Evolutionary conservation across 768 basidiomycete genomes (phyloP).

Genomic region (Lactarius indigo): DNA sequence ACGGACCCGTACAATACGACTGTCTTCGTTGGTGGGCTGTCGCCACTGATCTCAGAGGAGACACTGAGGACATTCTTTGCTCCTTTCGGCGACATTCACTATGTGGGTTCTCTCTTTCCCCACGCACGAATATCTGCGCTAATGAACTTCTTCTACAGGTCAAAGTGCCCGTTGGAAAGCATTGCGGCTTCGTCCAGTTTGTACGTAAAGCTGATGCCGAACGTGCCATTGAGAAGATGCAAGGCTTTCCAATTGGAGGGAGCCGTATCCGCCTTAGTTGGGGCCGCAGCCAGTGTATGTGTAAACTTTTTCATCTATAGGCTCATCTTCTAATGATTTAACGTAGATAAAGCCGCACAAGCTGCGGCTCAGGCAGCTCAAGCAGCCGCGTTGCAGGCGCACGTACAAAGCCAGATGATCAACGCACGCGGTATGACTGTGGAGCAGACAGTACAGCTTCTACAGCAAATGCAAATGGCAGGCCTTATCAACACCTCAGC

Average conservation of each 20-base stretch:
- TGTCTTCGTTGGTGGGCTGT: constrained; percentile 89
- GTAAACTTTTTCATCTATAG: constrained; percentile 3
- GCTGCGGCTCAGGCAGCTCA: constrained; percentile 77
- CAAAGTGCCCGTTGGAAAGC: constrained; percentile 94
- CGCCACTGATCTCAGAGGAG: constrained; percentile 86
- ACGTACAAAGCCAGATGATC: constrained; percentile 34
- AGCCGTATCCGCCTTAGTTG: constrained; percentile 88
- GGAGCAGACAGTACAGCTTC: constrained; percentile 59
- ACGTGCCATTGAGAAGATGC: constrained; percentile 92
- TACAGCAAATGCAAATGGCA: constrained; percentile 52
- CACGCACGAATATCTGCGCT: constrained; percentile 20
- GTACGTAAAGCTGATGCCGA: constrained; percentile 90
- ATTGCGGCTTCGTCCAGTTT: constrained; percentile 95
- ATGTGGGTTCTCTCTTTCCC: constrained; percentile 47
- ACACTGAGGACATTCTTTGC: constrained; percentile 86
- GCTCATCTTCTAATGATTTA: constrained; percentile 8
- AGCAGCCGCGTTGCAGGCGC: constrained; percentile 61
- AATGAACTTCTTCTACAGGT: constrained; percentile 47
- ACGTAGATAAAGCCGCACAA: constrained; percentile 82
- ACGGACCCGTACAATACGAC: constrained; percentile 97
- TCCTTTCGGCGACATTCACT: constrained; percentile 92
- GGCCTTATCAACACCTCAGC: constrained; percentile 34
- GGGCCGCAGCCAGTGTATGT: constrained; percentile 89
- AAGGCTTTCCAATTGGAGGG: constrained; percentile 92
- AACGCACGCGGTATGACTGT: constrained; percentile 40